These are phyloP conservation scores for Chaetomium sp. DNA, from an alignment of 2,329 filamentous ascomycete genomes.

Conservation along the genomic window DNA sequence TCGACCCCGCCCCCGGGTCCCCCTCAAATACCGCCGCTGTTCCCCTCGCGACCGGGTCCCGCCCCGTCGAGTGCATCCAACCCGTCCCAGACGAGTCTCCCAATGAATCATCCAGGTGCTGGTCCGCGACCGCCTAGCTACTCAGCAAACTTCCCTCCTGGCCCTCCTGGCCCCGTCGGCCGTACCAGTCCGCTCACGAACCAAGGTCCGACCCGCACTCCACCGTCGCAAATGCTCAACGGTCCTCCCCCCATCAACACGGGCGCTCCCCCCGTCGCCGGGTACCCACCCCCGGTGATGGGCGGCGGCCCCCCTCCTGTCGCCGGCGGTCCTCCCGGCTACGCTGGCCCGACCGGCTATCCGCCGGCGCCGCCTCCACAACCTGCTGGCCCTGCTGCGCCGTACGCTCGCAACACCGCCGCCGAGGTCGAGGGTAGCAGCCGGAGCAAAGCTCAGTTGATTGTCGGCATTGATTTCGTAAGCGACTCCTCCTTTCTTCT, in stretches of 20 bases:
- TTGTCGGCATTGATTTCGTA: constrained; percentile 98
- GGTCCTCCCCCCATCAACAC: constrained; percentile 64
- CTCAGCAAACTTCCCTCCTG: constrained; percentile 47
- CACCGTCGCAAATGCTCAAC: constrained; percentile 55
- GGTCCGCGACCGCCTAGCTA: constrained; percentile 60
- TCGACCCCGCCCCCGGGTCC: constrained; percentile 31
- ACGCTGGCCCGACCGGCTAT: constrained; percentile 43
- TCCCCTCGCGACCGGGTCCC: constrained; percentile 33
- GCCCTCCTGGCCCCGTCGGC: constrained; percentile 42
- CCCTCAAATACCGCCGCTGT: constrained; percentile 47
- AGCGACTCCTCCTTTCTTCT: constrained; percentile 30
- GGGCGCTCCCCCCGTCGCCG: constrained; percentile 45
- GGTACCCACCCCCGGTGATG: constrained; percentile 53
- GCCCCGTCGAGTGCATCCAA: constrained; percentile 42
- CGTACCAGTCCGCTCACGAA: constrained; percentile 47
- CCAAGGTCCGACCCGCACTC: constrained; percentile 46
- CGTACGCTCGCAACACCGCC: constrained; percentile 39
- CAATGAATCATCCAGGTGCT: constrained; percentile 57
- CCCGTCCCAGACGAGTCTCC: constrained; percentile 44
- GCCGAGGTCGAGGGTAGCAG: constrained; percentile 81
- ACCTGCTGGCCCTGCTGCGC: constrained; percentile 31
- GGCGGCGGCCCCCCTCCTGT: constrained; percentile 37
- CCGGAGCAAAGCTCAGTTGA: constrained; percentile 90
- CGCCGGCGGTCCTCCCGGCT: constrained; percentile 41
- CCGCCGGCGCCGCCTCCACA: constrained; percentile 35